These are phyloP conservation scores for Fusarium floridanum DNA, from an alignment of 2,329 filamentous ascomycete genomes.

Conservation along the genomic window DNA sequence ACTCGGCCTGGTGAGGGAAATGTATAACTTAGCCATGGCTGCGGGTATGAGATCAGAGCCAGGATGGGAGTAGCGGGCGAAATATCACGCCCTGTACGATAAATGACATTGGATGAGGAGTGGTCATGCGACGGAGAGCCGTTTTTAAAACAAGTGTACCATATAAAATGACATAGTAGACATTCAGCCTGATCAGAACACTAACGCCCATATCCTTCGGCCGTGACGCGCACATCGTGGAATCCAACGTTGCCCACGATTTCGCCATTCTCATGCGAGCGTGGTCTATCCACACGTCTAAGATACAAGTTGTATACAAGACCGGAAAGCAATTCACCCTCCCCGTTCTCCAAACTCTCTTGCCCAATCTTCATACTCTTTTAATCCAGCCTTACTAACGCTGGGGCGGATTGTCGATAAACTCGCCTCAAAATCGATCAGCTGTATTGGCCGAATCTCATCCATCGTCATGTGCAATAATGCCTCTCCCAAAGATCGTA, in stretches of 20 bases:
- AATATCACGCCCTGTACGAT: conserved; percentile 38
- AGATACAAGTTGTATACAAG: conserved; percentile 30
- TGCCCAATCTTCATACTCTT: conserved; percentile 95
- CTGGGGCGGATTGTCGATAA: conserved; percentile 88
- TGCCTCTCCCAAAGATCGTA: conserved; percentile 90
- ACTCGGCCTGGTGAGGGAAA: neutral
- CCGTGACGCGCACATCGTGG: conserved; percentile 10
- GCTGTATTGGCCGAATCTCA: conserved; percentile 87
- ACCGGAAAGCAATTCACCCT: conserved; percentile 63
- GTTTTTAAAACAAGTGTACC: conserved; percentile 35
- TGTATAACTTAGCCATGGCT: conserved; percentile 2
- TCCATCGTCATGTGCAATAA: conserved; percentile 94
- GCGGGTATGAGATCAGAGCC: neutral
- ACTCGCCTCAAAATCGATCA: conserved; percentile 87
- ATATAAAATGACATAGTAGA: conserved; percentile 40
- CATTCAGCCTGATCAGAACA: conserved; percentile 24
- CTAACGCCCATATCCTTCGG: conserved; percentile 9
- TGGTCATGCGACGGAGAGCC: conserved; percentile 28
- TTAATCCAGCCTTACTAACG: conserved; percentile 86
- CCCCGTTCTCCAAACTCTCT: conserved; percentile 92
- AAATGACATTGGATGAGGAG: conserved; percentile 14
- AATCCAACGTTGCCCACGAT: conserved; percentile 9
- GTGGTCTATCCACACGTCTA: conserved; percentile 16
- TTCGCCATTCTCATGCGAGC: conserved; percentile 3
- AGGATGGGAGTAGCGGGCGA: conserved; percentile 4